Conservation (phyloP, 148 eudicot species). For the Salicornia ramosissima region DNA sequence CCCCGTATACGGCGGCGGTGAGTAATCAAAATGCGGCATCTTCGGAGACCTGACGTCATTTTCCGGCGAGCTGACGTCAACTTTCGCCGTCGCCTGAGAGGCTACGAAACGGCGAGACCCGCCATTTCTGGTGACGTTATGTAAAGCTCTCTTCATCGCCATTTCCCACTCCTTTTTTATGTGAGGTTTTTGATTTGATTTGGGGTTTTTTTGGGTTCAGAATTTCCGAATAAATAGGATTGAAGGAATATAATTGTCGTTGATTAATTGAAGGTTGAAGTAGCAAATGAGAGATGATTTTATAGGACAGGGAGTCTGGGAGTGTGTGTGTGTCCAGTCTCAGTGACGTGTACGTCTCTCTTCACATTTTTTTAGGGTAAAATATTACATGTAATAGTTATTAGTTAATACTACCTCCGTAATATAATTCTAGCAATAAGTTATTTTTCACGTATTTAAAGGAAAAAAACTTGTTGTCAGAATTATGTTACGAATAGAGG, state of each 20-base stretch:
- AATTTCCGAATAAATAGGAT: slow-evolving; percentile 10
- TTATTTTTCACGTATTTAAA: too few species aligned
- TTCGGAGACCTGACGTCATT: slow-evolving; percentile 14
- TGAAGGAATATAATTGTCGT: neutral
- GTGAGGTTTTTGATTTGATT: neutral
- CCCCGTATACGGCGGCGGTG: slow-evolving; percentile 79
- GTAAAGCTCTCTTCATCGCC: slow-evolving; percentile 10
- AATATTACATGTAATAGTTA: too few species aligned
- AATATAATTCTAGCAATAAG: too few species aligned
- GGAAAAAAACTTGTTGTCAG: too few species aligned
- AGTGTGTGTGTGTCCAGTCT: neutral
- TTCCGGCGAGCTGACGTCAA: slow-evolving; percentile 14
- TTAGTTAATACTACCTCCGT: too few species aligned
- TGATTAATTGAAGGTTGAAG: neutral
- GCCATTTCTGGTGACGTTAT: neutral
- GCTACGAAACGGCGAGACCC: slow-evolving; percentile 4
- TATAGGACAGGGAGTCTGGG: neutral
- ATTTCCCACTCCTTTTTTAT: neutral
- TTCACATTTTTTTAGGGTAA: too few species aligned
- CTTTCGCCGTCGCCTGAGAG: slow-evolving; percentile 13
- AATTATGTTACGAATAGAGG: too few species aligned
- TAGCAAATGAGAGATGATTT: neutral
- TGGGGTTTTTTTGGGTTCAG: neutral
- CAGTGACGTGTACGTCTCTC: slow-evolving; percentile 2
- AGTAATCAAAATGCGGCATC: slow-evolving; percentile 75